A percentile compares a stretch with the other conserved stretches of the same genome.
phyloP scores from a whole-genome alignment of 768 basidiomycete genomes.

The Phanerodontia chrysosporium region DNA sequence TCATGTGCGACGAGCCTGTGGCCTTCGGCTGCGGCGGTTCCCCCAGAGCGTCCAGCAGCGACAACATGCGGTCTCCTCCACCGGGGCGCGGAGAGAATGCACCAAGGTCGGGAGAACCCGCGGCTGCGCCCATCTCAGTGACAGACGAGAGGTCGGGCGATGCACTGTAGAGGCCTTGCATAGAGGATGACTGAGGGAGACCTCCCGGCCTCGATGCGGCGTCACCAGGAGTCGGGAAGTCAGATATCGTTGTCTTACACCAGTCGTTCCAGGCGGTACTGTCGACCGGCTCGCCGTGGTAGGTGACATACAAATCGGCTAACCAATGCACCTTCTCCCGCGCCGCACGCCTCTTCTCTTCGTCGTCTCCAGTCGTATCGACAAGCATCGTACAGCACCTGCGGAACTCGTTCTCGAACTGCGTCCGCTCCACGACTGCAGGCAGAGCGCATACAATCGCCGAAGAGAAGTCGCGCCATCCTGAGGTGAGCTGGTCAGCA shows the following conservation, averaged over 20 bases:
- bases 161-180: slow-evolving; percentile 47
- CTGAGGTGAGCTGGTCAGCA: slow-evolving; percentile 15
- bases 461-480: slow-evolving; percentile 63
- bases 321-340: slow-evolving; percentile 58
- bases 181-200: slow-evolving; percentile 45
- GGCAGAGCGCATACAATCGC: slow-evolving; percentile 62
- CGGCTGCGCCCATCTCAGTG: slow-evolving; percentile 3
- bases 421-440: slow-evolving; percentile 43
- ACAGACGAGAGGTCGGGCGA: slow-evolving; percentile 36
- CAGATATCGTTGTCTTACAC: slow-evolving; percentile 47
- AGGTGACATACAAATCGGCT: slow-evolving; percentile 58
- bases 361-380: slow-evolving; percentile 18
- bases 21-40: slow-evolving; percentile 13
- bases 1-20: slow-evolving; percentile 12
- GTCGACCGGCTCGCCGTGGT: slow-evolving; percentile 52
- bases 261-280: slow-evolving; percentile 53
- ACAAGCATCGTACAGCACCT: slow-evolving; percentile 65
- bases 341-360: slow-evolving; percentile 32
- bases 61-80: slow-evolving; percentile 20
- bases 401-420: slow-evolving; percentile 68
- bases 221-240: slow-evolving; percentile 22
- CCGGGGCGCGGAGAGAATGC: slow-evolving; percentile 28
- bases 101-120: slow-evolving; percentile 23
- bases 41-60: slow-evolving; percentile 22
- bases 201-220: slow-evolving; percentile 18